Conservation (phyloP, 345 rosid species). For the Salix viminalis region DNA sequence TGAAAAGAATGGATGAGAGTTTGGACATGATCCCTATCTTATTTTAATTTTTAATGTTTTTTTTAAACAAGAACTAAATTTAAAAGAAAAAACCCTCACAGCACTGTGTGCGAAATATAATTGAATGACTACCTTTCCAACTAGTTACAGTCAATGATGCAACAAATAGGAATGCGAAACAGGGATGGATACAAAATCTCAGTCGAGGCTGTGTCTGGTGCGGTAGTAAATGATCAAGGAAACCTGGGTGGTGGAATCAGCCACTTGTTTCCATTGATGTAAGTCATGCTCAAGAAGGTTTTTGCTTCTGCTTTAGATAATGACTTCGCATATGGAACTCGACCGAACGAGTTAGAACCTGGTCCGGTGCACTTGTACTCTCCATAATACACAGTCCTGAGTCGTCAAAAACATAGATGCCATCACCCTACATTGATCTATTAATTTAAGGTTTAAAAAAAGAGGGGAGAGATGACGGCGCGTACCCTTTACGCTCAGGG, state of each 20-base stretch:
- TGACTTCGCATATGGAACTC: constrained; percentile 21
- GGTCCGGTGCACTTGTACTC: constrained; percentile 30
- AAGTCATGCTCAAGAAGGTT: constrained; percentile 29
- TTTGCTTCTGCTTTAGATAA: constrained; percentile 17
- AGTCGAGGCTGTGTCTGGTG: neutral
- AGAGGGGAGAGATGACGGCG: neutral
- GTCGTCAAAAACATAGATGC: neutral
- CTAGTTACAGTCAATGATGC: neutral
- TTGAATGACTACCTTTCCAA: neutral
- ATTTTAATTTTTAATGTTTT: too few relatives aligned
- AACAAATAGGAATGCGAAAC: too few relatives aligned
- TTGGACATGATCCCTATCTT: too few relatives aligned
- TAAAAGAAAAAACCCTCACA: too few relatives aligned
- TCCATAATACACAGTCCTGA: constrained; percentile 23
- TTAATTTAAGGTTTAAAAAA: too few relatives aligned
- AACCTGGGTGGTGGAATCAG: constrained; percentile 24
- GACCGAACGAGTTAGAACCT: constrained; percentile 2
- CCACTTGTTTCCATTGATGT: constrained; percentile 28
- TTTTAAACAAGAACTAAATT: too few relatives aligned
- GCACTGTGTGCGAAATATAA: too few relatives aligned
- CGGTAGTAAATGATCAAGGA: neutral
- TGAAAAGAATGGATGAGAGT: too few relatives aligned
- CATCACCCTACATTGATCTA: neutral
- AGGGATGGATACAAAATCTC: neutral
- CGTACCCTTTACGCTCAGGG: constrained; percentile 8